Evolutionary conservation across 768 basidiomycete species (phyloP).

Genomic region (Boletus reticuloceps): DNA sequence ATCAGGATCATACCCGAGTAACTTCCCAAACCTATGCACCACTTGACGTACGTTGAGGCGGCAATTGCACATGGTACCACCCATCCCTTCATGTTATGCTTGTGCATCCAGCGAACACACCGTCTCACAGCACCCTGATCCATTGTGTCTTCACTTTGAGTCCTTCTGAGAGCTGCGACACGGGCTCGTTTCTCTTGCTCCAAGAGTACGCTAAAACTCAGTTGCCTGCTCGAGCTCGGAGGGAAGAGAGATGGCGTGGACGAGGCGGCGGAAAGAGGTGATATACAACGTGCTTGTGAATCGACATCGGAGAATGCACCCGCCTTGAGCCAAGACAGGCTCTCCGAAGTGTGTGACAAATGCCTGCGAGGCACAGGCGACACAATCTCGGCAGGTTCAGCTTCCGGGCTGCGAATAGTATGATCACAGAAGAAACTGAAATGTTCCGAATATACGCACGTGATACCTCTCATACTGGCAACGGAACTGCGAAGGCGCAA

Average conservation of each 20-base stretch:
- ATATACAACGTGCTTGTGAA: constrained; percentile 39
- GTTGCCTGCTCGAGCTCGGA: constrained; percentile 15
- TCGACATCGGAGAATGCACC: constrained; percentile 44
- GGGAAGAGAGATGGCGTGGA: constrained; percentile 28
- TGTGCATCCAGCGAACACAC: constrained; percentile 83
- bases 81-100: constrained; percentile 55
- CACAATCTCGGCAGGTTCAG: constrained; percentile 46
- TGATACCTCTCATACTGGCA: constrained; percentile 10
- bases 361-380: constrained; percentile 68
- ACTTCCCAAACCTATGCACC: constrained; percentile 67
- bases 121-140: constrained; percentile 49
- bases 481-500: constrained; percentile 17
- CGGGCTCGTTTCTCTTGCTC: constrained; percentile 31
- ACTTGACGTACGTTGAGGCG: constrained; percentile 57
- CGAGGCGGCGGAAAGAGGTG: constrained; percentile 40
- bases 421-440: background rate
- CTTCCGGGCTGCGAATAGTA: constrained; percentile 14
- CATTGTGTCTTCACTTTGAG: constrained; percentile 13
- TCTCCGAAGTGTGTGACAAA: constrained; percentile 56
- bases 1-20: constrained; percentile 68
- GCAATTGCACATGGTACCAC: constrained; percentile 57
- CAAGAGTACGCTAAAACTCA: constrained; percentile 45
- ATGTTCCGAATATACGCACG: constrained; percentile 10
- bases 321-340: constrained; percentile 56
- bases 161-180: constrained; percentile 12